These are phyloP conservation scores for Incumbomyces delicatus DNA, from an alignment of 2,329 filamentous ascomycete genomes.

Conservation along the genomic window DNA sequence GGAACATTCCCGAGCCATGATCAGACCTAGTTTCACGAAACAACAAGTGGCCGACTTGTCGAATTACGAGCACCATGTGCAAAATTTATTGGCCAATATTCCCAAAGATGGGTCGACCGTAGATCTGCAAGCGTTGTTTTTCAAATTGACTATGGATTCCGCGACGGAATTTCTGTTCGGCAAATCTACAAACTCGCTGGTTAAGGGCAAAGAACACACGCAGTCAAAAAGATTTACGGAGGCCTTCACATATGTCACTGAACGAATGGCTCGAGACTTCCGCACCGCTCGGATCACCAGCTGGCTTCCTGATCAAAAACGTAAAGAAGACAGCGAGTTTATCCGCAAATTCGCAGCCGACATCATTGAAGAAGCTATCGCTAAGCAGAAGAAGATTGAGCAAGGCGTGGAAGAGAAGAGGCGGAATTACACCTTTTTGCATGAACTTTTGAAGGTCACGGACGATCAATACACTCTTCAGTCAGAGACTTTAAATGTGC, in stretches of 20 bases:
- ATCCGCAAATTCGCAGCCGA: slow-evolving; percentile 17
- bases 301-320: slow-evolving; percentile 13
- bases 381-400: slow-evolving; percentile 1
- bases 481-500: slow-evolving; percentile 27
- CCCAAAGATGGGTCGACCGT: slow-evolving; percentile 45
- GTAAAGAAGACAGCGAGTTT: slow-evolving; percentile 15
- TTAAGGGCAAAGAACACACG: slow-evolving; percentile 9
- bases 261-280: slow-evolving; percentile 10
- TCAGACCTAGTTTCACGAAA: slow-evolving; percentile 78
- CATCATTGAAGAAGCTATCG: slow-evolving; percentile 13
- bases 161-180: slow-evolving; percentile 62
- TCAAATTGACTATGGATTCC: slow-evolving; percentile 56
- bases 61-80: slow-evolving; percentile 67
- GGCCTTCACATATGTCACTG: slow-evolving; percentile 6
- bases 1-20: slow-evolving; percentile 70
- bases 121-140: slow-evolving; percentile 54
- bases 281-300: slow-evolving; percentile 12
- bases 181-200: slow-evolving; percentile 41
- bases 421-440: slow-evolving; percentile 18
- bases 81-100: slow-evolving; percentile 49
- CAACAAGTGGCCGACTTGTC: slow-evolving; percentile 75
- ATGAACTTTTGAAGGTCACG: slow-evolving; percentile 17
- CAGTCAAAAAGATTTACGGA: background rate
- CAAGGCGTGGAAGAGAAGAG: slow-evolving; percentile 1
- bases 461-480: slow-evolving; percentile 16